Base-by-base conservation (phyloP, 176 grass and related monocot species). In the Pontederia paniculata region DNA sequence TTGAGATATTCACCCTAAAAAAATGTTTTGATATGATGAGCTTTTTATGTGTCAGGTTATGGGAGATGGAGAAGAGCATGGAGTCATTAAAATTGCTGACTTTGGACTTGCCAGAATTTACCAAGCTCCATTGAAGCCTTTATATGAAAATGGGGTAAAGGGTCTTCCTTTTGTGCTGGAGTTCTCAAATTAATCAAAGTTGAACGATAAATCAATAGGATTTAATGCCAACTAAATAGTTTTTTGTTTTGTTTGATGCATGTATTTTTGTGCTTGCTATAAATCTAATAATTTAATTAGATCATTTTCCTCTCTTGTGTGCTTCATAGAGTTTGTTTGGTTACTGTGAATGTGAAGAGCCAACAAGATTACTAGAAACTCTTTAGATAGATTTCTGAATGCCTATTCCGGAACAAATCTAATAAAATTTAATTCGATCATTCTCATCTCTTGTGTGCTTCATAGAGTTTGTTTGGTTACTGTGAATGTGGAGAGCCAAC, bases 91-190 rank as follows among this genome's bases (percentile, higher is more conserved):
- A 74, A 91, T 98, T 66, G 93, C 83, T 66, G 93, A 98, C 77
- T 98, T 98, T 81, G 93, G 93, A 66, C 86, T 98, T 67, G 93
- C 93, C 53, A 84, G 93, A 74, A 88, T 98, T 76, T 98, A 98
- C 68, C 93, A 97, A 91, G 93, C 93, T 91, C 93, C 93, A 13
- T 62, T 97, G 46, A 97, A 97, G 71, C 83, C 93, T 68, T 80
- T 97, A 70, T 78, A 73, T 88, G 93, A 97, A 67, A 97, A 97
- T 50, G 93, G 93, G 77, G 93, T 97, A 69, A 54, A 54, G n/a
- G n/a, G 54, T 47, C 20, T 47, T 17, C 9, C 45, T 52, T 12
- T 31, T 31, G 25, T 31, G 25, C 2, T 31, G 25, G 25, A 31
- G 25, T 31, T 31, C 25, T 31, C 25, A 31, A 31, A 31, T 31